phyloP scores from a whole-genome alignment of 352 stramenopile genomes.

The Saprolegnia diclina region DNA sequence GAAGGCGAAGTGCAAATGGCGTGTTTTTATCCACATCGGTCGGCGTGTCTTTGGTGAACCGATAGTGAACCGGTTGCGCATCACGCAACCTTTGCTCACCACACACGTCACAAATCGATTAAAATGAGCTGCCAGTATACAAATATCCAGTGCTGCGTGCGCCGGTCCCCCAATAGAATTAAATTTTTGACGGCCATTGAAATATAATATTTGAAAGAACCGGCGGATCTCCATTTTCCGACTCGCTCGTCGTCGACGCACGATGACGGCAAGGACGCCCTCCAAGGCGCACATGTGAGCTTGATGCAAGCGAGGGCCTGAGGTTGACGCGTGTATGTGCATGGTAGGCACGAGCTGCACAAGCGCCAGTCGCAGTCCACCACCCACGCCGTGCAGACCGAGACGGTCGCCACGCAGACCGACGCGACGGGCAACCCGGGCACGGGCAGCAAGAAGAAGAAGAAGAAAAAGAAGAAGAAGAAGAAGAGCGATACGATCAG shows the following conservation, averaged over 20 bases:
- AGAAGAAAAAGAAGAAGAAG: conserved; percentile 33
- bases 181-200: not conserved
- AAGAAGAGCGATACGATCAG: conserved; percentile 14
- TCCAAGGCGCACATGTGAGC: not conserved
- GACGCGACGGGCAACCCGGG: conserved; percentile 9
- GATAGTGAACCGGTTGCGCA: not conserved
- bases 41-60: not conserved
- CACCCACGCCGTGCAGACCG: not conserved
- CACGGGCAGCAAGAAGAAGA: conserved; percentile 28
- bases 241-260: not conserved
- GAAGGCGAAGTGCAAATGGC: not conserved
- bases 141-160: no score
- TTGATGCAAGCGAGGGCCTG: not conserved
- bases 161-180: not conserved
- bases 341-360: conserved; percentile 13
- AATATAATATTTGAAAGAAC: not conserved
- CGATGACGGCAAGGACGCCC: conserved; percentile 3
- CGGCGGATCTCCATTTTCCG: not conserved
- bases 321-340: not conserved
- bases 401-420: conserved; percentile 17
- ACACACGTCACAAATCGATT: not conserved
- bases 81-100: not conserved
- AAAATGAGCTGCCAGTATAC: not conserved
- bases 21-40: not conserved
- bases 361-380: not conserved